Evolutionary conservation across 306 rosid species (phyloP), one percentile per base, ranked within the genome.

Genomic region (Sophora flavescens): DNA sequence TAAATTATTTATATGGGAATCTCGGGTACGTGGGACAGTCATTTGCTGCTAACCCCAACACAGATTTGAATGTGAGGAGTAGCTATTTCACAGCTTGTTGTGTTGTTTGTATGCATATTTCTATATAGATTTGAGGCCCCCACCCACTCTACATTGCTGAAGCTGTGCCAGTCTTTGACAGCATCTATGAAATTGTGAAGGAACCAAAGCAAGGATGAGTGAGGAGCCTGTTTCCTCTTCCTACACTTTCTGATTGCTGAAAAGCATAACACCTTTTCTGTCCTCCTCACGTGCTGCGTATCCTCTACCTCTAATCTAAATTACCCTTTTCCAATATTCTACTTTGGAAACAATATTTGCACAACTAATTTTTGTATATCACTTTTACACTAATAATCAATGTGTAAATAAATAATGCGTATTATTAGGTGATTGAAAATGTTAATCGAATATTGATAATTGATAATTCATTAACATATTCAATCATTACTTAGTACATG

Each of bases 111-210:
- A 83, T 89, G 88, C 91, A 48, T 80, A 88, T 80, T 88, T 89
- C 93, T 79, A 89, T 86, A 85, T 86, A 78, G 91, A 91, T 89
- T 89, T 88, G 91, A 91, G 95, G 77, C 97, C 95, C 88, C 83
- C 83, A 51, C 70, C 63, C 54, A 22, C 81, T n/a, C 63, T 44
- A 77, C 59, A 47, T 73, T 78, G 76, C 88, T 81, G 80, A 81
- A 66, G 75, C 83, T 67, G 73, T 75, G 84, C 70, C 84, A 50
- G 63, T 79, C 58, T 79, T 83, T 84, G 86, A 86, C 85, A 79
- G 68, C 84, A 79, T 81, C 90, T 77, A 56, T 74, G 76, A 78
- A 83, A 68, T 79, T 63, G 78, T 81, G 86, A 80, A 81, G 81
- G 83, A 80, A 80, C 53, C 84, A 68, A 70, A 78, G 84, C 78